These are phyloP conservation scores for Penicillium concentricum DNA, from an alignment of 2,329 filamentous ascomycete species.

Conservation along the genomic window DNA sequence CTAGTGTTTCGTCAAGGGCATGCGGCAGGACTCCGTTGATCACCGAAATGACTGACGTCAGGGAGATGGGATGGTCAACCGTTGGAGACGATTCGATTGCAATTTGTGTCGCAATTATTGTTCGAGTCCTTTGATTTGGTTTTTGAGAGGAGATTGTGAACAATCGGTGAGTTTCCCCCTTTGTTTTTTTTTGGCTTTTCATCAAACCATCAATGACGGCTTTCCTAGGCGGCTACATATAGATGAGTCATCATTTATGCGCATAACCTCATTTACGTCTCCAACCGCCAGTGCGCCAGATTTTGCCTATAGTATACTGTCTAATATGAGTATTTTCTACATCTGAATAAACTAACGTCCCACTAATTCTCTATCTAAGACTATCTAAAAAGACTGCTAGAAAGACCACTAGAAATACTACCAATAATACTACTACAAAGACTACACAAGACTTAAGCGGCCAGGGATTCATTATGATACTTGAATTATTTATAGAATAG, in stretches of 20 bases:
- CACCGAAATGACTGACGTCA: slow-evolving; percentile 29
- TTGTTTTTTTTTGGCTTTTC: slow-evolving; percentile 3
- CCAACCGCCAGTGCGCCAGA: too few species aligned
- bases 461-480: too few species aligned
- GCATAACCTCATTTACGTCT: neutral
- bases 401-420: too few species aligned
- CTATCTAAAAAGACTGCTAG: too few species aligned
- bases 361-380: too few species aligned
- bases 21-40: slow-evolving; percentile 3
- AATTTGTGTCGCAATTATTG: neutral
- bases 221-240: neutral
- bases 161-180: neutral
- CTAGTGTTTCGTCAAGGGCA: slow-evolving; percentile 7
- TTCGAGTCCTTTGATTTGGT: neutral
- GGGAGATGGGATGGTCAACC: slow-evolving; percentile 3
- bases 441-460: too few species aligned
- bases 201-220: slow-evolving; percentile 5
- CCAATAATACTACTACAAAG: too few species aligned
- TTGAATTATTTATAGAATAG: too few species aligned
- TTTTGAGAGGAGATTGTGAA: neutral
- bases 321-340: too few species aligned
- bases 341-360: too few species aligned
- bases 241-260: slow-evolving; percentile 4
- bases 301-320: too few species aligned
- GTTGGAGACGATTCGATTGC: neutral